Evolutionary conservation across 1,139 yeast genomes (phyloP), one percentile per base, ranked within the genome.

Genomic region (Pichia sp.): DNA sequence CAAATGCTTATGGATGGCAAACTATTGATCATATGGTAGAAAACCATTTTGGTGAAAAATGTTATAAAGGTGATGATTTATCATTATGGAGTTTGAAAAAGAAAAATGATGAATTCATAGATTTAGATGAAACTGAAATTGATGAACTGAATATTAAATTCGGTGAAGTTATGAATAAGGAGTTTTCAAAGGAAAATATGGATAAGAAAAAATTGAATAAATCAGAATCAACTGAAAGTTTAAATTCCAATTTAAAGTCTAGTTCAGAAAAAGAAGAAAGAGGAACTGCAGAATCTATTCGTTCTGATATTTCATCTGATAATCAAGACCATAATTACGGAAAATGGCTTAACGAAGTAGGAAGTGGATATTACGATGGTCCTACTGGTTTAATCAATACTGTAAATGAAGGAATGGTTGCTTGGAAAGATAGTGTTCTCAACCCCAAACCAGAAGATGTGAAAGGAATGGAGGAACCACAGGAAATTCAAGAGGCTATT

Each of bases 1-100:
- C 95, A 10, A 91, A 91, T 65, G 95, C 96, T 0, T 88, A 83
- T 63, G 99, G 99, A 1, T 89, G 97, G 96, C 88, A 86, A 0
- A 96, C 88, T 0, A 71, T 91, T 27, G 85, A 83, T 40, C 96
- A 91, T 61, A 55, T 91, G 49, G 85, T 83, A 1, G 63, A 70
- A 15, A 72, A 76, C 42, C 93, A 84, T 61, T 85, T 85, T 57
- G 67, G 68, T 1, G 37, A 35, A 6, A 33, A 40, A 15, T 48
- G 53, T 5, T 40, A 44, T 13, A 46, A 48, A 8, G 60, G 54
- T 1, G 54, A 52, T 24, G 61, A 57, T 37, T 22, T 42, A 6
- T 35, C 41, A 7, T 46, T 44, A 13, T 52, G 50, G 48, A 48
- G 44, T 24, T 41, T 57, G 38, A 45, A 23, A 33, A 44, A 37